Evolutionary conservation across 2,329 filamentous ascomycete species (phyloP).

Genomic region (Rhynchosporium graminicola): DNA sequence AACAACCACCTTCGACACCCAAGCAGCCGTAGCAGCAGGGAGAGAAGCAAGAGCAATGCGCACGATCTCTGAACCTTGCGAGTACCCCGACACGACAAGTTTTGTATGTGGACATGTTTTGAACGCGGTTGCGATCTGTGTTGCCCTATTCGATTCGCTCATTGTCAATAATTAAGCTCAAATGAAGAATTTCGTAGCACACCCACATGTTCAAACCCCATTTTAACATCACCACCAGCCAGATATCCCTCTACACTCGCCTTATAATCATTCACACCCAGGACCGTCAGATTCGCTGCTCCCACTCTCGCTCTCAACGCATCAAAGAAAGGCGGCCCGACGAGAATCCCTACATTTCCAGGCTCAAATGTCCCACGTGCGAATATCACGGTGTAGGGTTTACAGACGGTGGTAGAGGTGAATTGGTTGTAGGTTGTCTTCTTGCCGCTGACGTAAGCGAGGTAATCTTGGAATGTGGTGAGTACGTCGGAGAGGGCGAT

Average conservation of each 20-base stretch:
- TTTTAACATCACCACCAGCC: conserved; percentile 31
- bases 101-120: conserved; percentile 43
- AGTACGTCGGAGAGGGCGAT: conserved; percentile 26
- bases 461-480: conserved; percentile 30
- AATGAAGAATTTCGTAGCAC: background rate
- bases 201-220: conserved; percentile 36
- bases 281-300: conserved; percentile 28
- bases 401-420: conserved; percentile 29
- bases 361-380: conserved; percentile 50
- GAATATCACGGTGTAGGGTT: conserved; percentile 47
- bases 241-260: conserved; percentile 39
- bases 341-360: conserved; percentile 48
- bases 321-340: conserved; percentile 40
- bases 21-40: conserved; percentile 32
- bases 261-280: conserved; percentile 40
- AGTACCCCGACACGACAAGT: conserved; percentile 45
- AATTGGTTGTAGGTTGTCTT: conserved; percentile 36
- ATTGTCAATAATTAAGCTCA: background rate
- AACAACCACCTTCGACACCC: conserved; percentile 45
- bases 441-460: conserved; percentile 30
- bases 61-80: conserved; percentile 49
- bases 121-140: conserved; percentile 40
- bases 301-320: conserved; percentile 32
- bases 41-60: conserved; percentile 44
- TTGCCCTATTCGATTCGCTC: conserved; percentile 27